phyloP scores from a whole-genome alignment of 345 rosid genomes.

The Populus davidiana region DNA sequence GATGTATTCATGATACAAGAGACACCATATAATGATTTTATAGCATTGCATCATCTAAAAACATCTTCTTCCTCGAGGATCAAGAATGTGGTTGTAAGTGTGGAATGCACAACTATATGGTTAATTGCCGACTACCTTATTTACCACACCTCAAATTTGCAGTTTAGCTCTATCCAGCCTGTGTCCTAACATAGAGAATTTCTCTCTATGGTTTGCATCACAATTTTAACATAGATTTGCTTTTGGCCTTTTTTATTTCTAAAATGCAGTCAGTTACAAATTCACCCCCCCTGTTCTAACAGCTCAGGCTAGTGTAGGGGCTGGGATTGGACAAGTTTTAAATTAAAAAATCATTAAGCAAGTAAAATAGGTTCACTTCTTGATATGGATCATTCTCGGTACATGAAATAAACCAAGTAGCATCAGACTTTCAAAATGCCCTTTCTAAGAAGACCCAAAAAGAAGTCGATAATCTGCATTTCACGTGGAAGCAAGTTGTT shows the following conservation, averaged over 20 bases:
- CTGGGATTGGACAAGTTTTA: not conserved
- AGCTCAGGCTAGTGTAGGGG: not conserved
- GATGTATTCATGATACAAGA: too few species aligned
- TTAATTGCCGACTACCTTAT: too few species aligned
- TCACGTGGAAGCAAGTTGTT: not conserved
- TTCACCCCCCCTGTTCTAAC: not conserved
- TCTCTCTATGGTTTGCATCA: not conserved
- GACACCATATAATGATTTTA: too few species aligned
- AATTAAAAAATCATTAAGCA: not conserved
- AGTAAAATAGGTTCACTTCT: not conserved
- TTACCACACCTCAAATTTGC: too few species aligned
- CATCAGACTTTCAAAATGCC: not conserved
- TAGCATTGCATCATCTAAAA: too few species aligned
- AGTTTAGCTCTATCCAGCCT: too few species aligned
- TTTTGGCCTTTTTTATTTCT: not conserved
- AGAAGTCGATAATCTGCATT: not conserved
- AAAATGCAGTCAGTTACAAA: not conserved
- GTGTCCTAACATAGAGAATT: too few species aligned
- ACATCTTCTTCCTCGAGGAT: too few species aligned
- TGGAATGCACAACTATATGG: too few species aligned
- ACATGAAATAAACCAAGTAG: not conserved
- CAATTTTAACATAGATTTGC: not conserved
- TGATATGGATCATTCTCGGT: not conserved
- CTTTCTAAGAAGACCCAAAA: too few species aligned
- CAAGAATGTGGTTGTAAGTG: too few species aligned